Evolutionary conservation across 257 asterid genomes (phyloP).

Genomic region (Rehmannia glutinosa): DNA sequence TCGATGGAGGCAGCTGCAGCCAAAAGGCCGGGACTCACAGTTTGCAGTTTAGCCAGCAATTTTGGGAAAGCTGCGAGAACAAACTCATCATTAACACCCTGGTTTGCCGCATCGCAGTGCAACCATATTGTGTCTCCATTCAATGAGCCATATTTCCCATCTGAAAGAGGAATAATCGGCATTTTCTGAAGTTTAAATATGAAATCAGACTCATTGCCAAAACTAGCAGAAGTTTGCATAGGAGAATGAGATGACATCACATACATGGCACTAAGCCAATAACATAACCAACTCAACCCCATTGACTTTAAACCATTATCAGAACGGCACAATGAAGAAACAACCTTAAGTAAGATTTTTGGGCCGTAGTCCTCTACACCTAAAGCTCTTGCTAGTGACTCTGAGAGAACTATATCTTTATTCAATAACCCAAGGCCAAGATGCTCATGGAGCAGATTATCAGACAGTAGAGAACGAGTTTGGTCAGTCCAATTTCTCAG

Average conservation of each 20-base stretch:
- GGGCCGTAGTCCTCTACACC: slow-evolving; percentile 81
- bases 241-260: slow-evolving; percentile 29
- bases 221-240: slow-evolving; percentile 20
- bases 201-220: slow-evolving; percentile 38
- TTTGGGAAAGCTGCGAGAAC: slow-evolving; percentile 44
- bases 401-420: slow-evolving; percentile 60
- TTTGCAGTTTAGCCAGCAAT: slow-evolving; percentile 46
- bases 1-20: slow-evolving; percentile 41
- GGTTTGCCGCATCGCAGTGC: slow-evolving; percentile 34
- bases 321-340: slow-evolving; percentile 45
- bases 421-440: slow-evolving; percentile 70
- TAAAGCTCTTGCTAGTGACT: slow-evolving; percentile 57
- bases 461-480: slow-evolving; percentile 50
- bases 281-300: slow-evolving; percentile 64
- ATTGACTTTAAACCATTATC: slow-evolving; percentile 41
- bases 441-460: slow-evolving; percentile 52
- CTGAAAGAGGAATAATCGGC: slow-evolving; percentile 65
- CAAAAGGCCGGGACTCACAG: slow-evolving; percentile 53
- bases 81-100: slow-evolving; percentile 34
- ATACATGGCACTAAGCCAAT: slow-evolving; percentile 53
- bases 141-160: slow-evolving; percentile 51
- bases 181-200: slow-evolving; percentile 36
- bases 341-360: slow-evolving; percentile 36
- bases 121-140: slow-evolving; percentile 63
- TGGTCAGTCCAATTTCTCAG: slow-evolving; percentile 68